Conservation (phyloP, 1,284 basidiomycete genomes). For the Acaromyces ingoldii region DNA sequence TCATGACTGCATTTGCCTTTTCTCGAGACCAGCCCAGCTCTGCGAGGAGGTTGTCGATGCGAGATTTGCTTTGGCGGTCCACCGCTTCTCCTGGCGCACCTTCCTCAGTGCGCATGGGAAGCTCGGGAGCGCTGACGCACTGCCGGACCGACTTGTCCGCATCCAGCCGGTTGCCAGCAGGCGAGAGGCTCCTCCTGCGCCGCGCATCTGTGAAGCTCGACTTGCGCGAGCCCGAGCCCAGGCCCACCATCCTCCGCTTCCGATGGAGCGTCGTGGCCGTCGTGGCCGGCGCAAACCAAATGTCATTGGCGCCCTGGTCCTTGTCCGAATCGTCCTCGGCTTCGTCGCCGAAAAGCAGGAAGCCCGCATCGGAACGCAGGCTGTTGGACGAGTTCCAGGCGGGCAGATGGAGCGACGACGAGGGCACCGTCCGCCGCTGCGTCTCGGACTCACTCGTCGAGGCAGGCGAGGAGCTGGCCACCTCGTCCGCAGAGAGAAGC, state of each 20-base stretch:
- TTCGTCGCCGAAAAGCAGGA: too few species aligned
- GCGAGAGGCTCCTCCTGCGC: not conserved
- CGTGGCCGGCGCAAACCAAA: slow-evolving; percentile 5
- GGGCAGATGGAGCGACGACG: slow-evolving; percentile 21
- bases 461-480: too few species aligned
- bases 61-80: slow-evolving; percentile 8
- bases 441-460: too few species aligned
- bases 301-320: slow-evolving; percentile 10
- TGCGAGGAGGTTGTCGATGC: slow-evolving; percentile 27
- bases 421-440: not conserved
- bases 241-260: not conserved
- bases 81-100: slow-evolving; percentile 13
- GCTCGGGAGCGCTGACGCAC: slow-evolving; percentile 23
- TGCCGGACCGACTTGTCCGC: slow-evolving; percentile 12
- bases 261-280: not conserved
- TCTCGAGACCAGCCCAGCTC: slow-evolving; percentile 19
- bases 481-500: too few species aligned
- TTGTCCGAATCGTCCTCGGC: slow-evolving; percentile 23
- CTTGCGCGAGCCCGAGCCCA: too few species aligned
- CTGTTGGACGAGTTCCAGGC: slow-evolving; percentile 26
- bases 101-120: slow-evolving; percentile 24
- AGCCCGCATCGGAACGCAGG: slow-evolving; percentile 7
- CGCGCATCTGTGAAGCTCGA: not conserved
- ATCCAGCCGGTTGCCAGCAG: not conserved
- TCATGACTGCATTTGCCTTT: not conserved